Percentiles rank a stretch among this genome's conserved stretches.
phyloP scores from a whole-genome alignment of 2,329 filamentous ascomycete species.

The Ophiostoma tasmaniense region DNA sequence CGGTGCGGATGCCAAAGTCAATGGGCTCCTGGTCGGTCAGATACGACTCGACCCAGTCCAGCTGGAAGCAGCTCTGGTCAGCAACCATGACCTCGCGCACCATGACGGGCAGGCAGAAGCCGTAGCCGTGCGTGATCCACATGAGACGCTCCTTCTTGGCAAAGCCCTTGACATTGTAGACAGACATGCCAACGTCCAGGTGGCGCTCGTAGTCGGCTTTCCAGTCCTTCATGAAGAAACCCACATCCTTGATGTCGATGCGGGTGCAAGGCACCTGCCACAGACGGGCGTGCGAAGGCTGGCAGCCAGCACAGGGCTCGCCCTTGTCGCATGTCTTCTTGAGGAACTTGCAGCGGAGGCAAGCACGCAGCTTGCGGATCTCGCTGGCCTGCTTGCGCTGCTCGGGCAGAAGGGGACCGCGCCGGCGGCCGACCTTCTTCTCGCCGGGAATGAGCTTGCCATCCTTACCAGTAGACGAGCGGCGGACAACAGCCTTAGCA shows the following conservation, averaged over 20 bases:
- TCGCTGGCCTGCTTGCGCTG: slow-evolving; percentile 95
- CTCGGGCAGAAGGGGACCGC: slow-evolving; percentile 82
- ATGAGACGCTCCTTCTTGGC: slow-evolving; percentile 59
- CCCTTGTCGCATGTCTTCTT: slow-evolving; percentile 99
- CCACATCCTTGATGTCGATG: slow-evolving; percentile 97
- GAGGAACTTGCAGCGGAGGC: slow-evolving; percentile 92
- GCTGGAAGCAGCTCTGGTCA: slow-evolving; percentile 83
- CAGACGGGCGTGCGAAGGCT: slow-evolving; percentile 86
- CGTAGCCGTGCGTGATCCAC: slow-evolving; percentile 95
- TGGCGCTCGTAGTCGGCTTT: slow-evolving; percentile 94
- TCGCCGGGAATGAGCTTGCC: slow-evolving; percentile 63
- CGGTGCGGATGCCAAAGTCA: slow-evolving; percentile 78
- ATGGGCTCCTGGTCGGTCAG: slow-evolving; percentile 60
- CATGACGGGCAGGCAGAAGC: slow-evolving; percentile 84
- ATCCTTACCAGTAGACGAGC: slow-evolving; percentile 61
- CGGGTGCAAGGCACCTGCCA: slow-evolving; percentile 98
- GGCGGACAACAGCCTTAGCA: slow-evolving; percentile 76
- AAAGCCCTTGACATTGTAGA: slow-evolving; percentile 89
- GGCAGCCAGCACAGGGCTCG: slow-evolving; percentile 89
- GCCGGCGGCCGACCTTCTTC: slow-evolving; percentile 87
- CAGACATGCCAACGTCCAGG: slow-evolving; percentile 74
- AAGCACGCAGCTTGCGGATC: slow-evolving; percentile 89
- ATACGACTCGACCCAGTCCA: slow-evolving; percentile 86
- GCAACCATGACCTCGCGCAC: slow-evolving; percentile 88
- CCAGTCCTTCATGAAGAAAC: slow-evolving; percentile 99